These are phyloP conservation scores for Scolecobasidium constrictum DNA, from an alignment of 2,329 filamentous ascomycete genomes.

Conservation along the genomic window DNA sequence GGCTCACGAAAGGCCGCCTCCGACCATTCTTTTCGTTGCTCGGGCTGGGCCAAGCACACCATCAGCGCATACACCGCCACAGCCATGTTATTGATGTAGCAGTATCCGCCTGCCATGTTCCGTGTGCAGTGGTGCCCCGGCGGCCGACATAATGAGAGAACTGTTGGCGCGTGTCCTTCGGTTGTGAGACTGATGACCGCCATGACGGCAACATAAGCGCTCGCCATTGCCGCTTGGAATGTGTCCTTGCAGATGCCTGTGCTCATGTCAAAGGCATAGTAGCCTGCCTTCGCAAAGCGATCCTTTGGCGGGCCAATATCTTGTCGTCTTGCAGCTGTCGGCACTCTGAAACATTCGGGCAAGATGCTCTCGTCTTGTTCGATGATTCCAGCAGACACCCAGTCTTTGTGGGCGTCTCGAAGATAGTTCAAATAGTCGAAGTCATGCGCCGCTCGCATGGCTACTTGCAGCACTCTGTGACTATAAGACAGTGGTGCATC, in stretches of 20 bases:
- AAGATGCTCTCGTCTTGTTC: conserved; percentile 13
- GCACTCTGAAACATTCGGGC: conserved; percentile 16
- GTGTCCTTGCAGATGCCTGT: conserved; percentile 14
- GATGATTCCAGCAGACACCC: conserved; percentile 11
- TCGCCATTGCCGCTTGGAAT: conserved; percentile 13
- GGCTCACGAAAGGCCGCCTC: neutral
- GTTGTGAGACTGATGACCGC: conserved; percentile 9
- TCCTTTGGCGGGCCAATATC: conserved; percentile 10
- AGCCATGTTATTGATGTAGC: conserved; percentile 19
- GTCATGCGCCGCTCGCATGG: conserved; percentile 3
- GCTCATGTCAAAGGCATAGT: conserved; percentile 18
- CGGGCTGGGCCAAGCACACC: neutral
- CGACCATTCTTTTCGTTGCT: neutral
- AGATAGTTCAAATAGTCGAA: conserved; percentile 6
- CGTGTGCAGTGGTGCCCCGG: conserved; percentile 19
- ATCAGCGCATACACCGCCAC: conserved; percentile 15
- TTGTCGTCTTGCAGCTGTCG: neutral
- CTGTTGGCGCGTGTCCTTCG: neutral
- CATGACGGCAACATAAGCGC: conserved; percentile 14
- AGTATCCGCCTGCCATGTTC: conserved; percentile 17
- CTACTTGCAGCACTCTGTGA: neutral
- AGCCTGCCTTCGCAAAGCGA: conserved; percentile 14
- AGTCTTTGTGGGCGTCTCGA: neutral
- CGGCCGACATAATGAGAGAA: conserved; percentile 16
- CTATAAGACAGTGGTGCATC: neutral